Conservation (phyloP, 1,284 basidiomycete species). For the Erythrobasidium hasegawianum region DNA sequence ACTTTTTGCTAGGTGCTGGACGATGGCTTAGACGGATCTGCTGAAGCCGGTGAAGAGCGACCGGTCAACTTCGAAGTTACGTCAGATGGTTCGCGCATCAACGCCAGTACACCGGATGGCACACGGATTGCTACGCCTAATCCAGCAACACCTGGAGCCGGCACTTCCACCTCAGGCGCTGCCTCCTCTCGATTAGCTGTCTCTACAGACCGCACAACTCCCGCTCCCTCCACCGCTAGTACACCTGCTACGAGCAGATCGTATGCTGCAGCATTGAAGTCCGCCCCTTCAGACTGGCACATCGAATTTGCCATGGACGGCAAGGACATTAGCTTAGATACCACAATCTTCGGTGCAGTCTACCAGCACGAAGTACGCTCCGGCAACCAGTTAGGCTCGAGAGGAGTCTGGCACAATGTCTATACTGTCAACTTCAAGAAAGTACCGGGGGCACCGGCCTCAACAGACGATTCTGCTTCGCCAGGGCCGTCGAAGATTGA, state of each 20-base stretch:
- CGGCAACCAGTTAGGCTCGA: conserved; percentile 9
- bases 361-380: conserved; percentile 63
- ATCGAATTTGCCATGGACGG: conserved; percentile 91
- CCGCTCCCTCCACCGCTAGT: conserved; percentile 36
- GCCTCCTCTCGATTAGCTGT: neutral
- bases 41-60: conserved; percentile 58
- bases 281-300: conserved; percentile 91
- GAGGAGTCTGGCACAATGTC: conserved; percentile 79
- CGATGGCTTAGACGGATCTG: conserved; percentile 58
- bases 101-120: conserved; percentile 93
- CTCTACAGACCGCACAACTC: conserved; percentile 33
- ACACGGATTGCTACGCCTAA: conserved; percentile 86
- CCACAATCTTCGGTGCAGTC: conserved; percentile 93
- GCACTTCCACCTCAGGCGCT: conserved; percentile 37
- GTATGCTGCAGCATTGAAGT: conserved; percentile 89
- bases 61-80: conserved; percentile 74
- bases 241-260: conserved; percentile 54
- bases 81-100: conserved; percentile 85
- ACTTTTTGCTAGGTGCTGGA: conserved; percentile 50
- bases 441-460: conserved; percentile 72
- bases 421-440: conserved; percentile 92
- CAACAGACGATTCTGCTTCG: conserved; percentile 30
- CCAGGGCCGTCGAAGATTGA: conserved; percentile 39
- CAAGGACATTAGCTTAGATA: conserved; percentile 70
- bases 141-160: conserved; percentile 44